Base-by-base conservation (phyloP, 2,329 filamentous ascomycete genomes). In the Calonectria pseudoreteaudii region DNA sequence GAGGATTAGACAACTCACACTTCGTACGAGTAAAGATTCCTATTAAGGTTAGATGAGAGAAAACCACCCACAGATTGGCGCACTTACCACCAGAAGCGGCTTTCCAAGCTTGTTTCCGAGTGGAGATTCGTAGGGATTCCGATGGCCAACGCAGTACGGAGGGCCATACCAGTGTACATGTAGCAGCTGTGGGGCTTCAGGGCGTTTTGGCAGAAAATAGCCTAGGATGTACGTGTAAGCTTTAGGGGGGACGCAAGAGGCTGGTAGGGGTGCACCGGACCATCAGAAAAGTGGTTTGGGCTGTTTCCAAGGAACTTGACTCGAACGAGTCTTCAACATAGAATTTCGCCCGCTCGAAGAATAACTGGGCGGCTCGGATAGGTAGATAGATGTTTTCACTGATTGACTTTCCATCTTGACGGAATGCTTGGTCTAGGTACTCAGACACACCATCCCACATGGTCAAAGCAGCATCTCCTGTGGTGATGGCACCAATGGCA, bases 101-200 rank as follows among this genome's bases (percentile, higher is more conserved):
- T 73, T 14, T 53, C 68, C 23, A 66, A n/a, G 31, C 38, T 71
- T 1, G 67, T 44, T 18, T 67, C 53, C 3, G 34, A 66, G n/a
- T 67, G 52, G 14, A 60, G 52, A 18, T 44, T 67, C 10, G 69
- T 67, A 3, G 72, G 68, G 47, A 74, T 56, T 16, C 72, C 68
- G 14, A 72, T 74, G n/a, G 72, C 72, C 34, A 72, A 50, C 0
- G 68, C 68, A 16, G 72, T 74, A 26, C 72, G 56, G 20, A 72
- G 58, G 20, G 72, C 68, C 65, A 74, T 74, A 6, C 72, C 72
- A 14, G 68, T 47, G 18, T 74, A 74, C 68, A 74, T 74, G 47
- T 74, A 74, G 53, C 72, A 74, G 20, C 68, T 74, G 26, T 74
- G 72, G 9, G 72, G 68, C 13, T 74, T 74, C 30, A 74, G 18